phyloP scores from a whole-genome alignment of 202 grass and related monocot genomes.

The Musa balbisiana region DNA sequence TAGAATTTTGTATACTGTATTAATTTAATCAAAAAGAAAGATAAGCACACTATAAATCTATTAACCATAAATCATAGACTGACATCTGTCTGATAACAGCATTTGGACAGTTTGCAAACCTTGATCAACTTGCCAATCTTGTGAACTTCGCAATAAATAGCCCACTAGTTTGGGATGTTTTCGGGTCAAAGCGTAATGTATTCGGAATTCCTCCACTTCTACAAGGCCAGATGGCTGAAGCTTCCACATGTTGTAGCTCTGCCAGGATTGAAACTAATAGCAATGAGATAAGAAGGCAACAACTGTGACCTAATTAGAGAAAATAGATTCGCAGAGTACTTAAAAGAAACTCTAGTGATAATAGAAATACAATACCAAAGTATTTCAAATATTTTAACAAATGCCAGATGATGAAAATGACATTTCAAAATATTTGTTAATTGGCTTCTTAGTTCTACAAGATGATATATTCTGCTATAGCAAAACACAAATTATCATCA shows the following conservation, averaged over 20 bases:
- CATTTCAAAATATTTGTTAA: no score
- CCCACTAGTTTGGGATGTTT: slow-evolving; percentile 5
- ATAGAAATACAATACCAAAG: neutral
- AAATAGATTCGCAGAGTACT: neutral
- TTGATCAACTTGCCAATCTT: slow-evolving; percentile 18
- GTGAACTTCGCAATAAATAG: slow-evolving; percentile 11
- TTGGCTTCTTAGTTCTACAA: neutral
- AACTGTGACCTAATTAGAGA: neutral
- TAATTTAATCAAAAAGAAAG: no score
- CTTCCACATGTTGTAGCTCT: slow-evolving; percentile 55
- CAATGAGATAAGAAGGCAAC: slow-evolving; percentile 3
- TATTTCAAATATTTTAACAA: neutral
- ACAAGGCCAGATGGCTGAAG: slow-evolving; percentile 56
- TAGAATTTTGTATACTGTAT: no score
- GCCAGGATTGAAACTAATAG: slow-evolving; percentile 10
- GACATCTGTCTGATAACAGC: neutral
- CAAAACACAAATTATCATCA: no score
- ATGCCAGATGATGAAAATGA: neutral
- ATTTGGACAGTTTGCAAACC: neutral
- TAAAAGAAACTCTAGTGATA: neutral
- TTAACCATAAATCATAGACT: neutral
- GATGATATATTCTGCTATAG: no score
- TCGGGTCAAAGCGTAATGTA: neutral
- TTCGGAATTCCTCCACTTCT: slow-evolving; percentile 49
- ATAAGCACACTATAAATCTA: neutral